Base-by-base conservation (phyloP, 805 yeast genomes). In the Peterozyma xylosa region DNA sequence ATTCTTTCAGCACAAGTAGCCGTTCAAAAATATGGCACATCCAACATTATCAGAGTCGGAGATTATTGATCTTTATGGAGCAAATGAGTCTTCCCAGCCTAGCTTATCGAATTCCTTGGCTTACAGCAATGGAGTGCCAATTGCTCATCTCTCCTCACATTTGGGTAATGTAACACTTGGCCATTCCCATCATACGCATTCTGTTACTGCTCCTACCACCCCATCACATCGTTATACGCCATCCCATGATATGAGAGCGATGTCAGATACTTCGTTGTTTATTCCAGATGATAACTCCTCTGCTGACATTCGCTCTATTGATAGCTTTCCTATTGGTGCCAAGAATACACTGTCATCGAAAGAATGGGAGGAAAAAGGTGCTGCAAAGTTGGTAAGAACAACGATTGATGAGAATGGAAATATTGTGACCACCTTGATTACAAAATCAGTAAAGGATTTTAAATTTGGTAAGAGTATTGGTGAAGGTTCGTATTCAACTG, bases 401-500 rank as follows among this genome's bases (percentile, higher is more conserved):
- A 66, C 66, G 3, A 54, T 57, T 11, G 74, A 73, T 44, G 52
- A 60, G 2, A 59, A 68, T 11, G 87, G 86, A 10, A 64, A 76
- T 57, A 61, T 66, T 5, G 63, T 60, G 54, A 82, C 74, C 46
- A 73, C 67, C 57, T 66, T 72, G 43, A 78, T 70, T 38, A 74
- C 59, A 33, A 63, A 63, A 54, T 64, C 82, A 16, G 93, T 88
- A 21, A 80, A 81, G 51, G 98, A 93, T 60, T 93, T 90, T 61
- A 81, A 79, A 51, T 81, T 93, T 54, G 96, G 96, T 13, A 80
- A 85, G 33, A 81, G 82, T 27, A 71, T 93, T 14, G 99, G 99
- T 2, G 96, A 89, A 60, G 99, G 99, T 1, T 88, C 97, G 2
- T 93, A 91, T 58, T 90, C 97, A 3, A 88, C 96, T 0, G 99